Percentiles rank a stretch among this genome's conserved stretches.
Evolutionary conservation across 192 early-diverging fungal genomes (phyloP).

Genomic region (Umbelopsis ramanniana): DNA sequence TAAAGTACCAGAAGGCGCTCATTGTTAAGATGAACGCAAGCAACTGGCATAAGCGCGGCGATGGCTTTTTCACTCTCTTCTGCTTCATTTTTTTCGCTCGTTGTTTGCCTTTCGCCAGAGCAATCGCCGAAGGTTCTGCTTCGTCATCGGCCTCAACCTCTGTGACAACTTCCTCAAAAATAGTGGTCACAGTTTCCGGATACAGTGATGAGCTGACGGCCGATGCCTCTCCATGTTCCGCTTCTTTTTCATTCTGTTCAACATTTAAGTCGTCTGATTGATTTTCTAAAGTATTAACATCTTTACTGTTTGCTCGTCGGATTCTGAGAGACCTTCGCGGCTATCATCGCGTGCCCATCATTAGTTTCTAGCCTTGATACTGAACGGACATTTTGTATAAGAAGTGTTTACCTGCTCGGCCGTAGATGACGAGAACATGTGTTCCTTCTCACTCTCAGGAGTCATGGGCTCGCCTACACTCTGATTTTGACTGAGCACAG

Average conservation of each 20-base stretch:
- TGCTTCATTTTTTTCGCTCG: conserved; percentile 2
- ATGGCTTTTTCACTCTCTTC: background rate
- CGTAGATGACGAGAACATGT: background rate
- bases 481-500: background rate
- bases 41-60: conserved; percentile 11
- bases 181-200: background rate
- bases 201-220: background rate
- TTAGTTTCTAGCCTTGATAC: background rate
- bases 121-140: conserved; percentile 14
- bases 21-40: background rate
- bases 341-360: background rate
- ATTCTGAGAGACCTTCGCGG: conserved; percentile 7
- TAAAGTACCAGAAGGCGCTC: conserved; percentile 7
- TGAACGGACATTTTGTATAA: background rate
- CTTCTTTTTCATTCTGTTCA: background rate
- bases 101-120: conserved; percentile 7
- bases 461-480: background rate
- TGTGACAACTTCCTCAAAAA: background rate
- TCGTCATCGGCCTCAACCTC: conserved; percentile 10
- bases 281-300: background rate
- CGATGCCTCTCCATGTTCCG: background rate
- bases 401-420: background rate
- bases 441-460: background rate
- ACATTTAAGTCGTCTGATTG: background rate
- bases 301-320: conserved; percentile 14